Evolutionary conservation across 2,329 filamentous ascomycete genomes (phyloP).

Genomic region (Anisogramma anomala): DNA sequence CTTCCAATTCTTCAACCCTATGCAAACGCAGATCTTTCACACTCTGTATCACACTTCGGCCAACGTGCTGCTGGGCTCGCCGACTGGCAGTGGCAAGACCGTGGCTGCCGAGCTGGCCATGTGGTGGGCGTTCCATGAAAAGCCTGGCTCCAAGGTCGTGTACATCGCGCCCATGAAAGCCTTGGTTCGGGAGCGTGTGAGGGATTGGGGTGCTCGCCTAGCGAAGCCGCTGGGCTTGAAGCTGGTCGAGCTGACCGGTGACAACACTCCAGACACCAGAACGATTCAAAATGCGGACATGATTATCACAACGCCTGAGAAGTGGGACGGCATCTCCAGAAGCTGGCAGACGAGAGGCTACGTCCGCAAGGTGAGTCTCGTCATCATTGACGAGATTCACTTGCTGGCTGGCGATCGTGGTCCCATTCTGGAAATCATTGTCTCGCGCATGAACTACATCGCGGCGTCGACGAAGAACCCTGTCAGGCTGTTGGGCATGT

Average conservation of each 20-base stretch:
- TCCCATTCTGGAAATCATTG: slow-evolving; percentile 96
- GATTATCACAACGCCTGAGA: slow-evolving; percentile 98
- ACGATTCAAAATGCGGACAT: slow-evolving; percentile 95
- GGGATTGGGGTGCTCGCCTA: slow-evolving; percentile 82
- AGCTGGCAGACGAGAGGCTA: slow-evolving; percentile 98
- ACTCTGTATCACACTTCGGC: slow-evolving; percentile 84
- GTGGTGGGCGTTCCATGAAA: slow-evolving; percentile 98
- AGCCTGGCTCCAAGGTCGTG: slow-evolving; percentile 90
- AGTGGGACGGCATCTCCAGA: slow-evolving; percentile 98
- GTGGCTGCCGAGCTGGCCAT: slow-evolving; percentile 92
- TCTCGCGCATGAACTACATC: slow-evolving; percentile 93
- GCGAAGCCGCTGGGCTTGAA: slow-evolving; percentile 75
- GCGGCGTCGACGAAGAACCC: slow-evolving; percentile 83
- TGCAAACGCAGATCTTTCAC: slow-evolving; percentile 99
- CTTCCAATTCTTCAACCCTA: slow-evolving; percentile 96
- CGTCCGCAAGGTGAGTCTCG: slow-evolving; percentile 84
- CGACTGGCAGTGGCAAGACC: slow-evolving; percentile 95
- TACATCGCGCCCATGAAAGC: slow-evolving; percentile 99
- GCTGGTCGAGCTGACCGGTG: slow-evolving; percentile 87
- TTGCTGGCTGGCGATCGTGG: slow-evolving; percentile 91
- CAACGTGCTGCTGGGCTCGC: slow-evolving; percentile 89
- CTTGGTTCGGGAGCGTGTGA: slow-evolving; percentile 86
- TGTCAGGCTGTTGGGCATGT: slow-evolving; percentile 94
- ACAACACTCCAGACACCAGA: slow-evolving; percentile 93
- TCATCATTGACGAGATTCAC: slow-evolving; percentile 98